Percentiles rank a stretch among this genome's conserved stretches.
Conservation (phyloP, 192 early-diverging fungal species). For the Ambispora gerdemannii region DNA sequence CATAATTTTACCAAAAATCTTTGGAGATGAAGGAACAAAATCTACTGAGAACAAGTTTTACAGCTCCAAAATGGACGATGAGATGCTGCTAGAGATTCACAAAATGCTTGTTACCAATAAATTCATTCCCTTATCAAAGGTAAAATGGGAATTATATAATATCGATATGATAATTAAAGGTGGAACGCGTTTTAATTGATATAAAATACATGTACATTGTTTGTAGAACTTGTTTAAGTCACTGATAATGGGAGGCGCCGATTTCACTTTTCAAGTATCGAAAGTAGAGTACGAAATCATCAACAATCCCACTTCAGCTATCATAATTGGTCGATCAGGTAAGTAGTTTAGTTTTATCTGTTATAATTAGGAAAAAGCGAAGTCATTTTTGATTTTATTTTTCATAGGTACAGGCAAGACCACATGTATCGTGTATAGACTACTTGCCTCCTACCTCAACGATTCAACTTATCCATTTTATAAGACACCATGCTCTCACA, state of each 20-base stretch:
- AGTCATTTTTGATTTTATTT: neutral
- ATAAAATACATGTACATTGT: neutral
- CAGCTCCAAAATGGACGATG: neutral
- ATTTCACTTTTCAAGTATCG: too few relatives aligned
- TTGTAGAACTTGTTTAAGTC: slow-evolving; percentile 7
- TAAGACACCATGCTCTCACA: neutral
- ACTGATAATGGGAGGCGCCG: neutral
- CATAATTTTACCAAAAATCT: slow-evolving; percentile 14
- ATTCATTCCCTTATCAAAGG: slow-evolving; percentile 23
- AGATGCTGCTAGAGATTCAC: slow-evolving; percentile 17
- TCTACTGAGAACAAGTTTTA: neutral
- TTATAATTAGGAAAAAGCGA: neutral
- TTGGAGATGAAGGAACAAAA: neutral
- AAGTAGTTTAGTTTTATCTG: neutral
- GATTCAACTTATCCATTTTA: neutral
- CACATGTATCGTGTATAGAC: too few relatives aligned
- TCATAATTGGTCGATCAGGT: neutral
- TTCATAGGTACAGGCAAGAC: too few relatives aligned
- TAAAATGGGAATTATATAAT: too few relatives aligned
- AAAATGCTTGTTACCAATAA: slow-evolving; percentile 26
- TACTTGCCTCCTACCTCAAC: neutral
- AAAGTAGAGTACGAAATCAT: too few relatives aligned
- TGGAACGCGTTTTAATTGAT: neutral
- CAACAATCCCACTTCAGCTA: too few relatives aligned
- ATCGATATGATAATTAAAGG: too few relatives aligned